phyloP scores from a whole-genome alignment of 257 asterid genomes.

The Petunia secreta region DNA sequence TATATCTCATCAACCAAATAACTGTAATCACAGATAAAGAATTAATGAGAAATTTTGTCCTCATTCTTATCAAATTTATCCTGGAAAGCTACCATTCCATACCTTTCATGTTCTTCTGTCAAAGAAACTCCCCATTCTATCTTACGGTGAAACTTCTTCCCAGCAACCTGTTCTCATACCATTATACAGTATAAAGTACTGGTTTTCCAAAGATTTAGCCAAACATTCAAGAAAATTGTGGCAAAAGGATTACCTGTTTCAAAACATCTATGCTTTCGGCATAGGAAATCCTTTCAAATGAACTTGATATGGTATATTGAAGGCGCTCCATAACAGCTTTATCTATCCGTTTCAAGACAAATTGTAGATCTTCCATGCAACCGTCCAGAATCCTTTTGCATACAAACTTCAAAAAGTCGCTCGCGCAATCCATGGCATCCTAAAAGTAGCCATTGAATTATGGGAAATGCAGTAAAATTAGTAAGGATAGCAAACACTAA shows the following conservation, averaged over 20 bases:
- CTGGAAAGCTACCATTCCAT: neutral
- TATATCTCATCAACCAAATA: slow-evolving; percentile 63
- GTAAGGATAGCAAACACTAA: neutral
- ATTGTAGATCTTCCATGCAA: slow-evolving; percentile 67
- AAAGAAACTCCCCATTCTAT: slow-evolving; percentile 72
- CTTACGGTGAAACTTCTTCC: slow-evolving; percentile 43
- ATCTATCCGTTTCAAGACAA: slow-evolving; percentile 67
- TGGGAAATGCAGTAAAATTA: neutral
- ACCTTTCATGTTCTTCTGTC: slow-evolving; percentile 87
- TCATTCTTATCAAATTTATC: neutral
- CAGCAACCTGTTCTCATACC: slow-evolving; percentile 45
- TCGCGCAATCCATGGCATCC: slow-evolving; percentile 86
- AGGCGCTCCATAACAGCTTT: slow-evolving; percentile 58
- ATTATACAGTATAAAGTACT: slow-evolving; percentile 24
- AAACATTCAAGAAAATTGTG: neutral
- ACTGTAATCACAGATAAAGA: slow-evolving; percentile 42
- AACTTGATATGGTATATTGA: slow-evolving; percentile 34
- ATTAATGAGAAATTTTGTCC: neutral
- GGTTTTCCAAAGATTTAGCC: neutral
- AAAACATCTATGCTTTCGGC: slow-evolving; percentile 64
- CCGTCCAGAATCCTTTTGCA: slow-evolving; percentile 63
- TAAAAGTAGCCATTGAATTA: slow-evolving; percentile 36
- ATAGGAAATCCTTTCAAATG: slow-evolving; percentile 67
- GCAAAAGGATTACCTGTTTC: slow-evolving; percentile 50
- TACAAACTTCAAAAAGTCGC: slow-evolving; percentile 66